Base-by-base conservation (phyloP, 495 filamentous ascomycete genomes). In the Rostrohypoxylon terebratum region DNA sequence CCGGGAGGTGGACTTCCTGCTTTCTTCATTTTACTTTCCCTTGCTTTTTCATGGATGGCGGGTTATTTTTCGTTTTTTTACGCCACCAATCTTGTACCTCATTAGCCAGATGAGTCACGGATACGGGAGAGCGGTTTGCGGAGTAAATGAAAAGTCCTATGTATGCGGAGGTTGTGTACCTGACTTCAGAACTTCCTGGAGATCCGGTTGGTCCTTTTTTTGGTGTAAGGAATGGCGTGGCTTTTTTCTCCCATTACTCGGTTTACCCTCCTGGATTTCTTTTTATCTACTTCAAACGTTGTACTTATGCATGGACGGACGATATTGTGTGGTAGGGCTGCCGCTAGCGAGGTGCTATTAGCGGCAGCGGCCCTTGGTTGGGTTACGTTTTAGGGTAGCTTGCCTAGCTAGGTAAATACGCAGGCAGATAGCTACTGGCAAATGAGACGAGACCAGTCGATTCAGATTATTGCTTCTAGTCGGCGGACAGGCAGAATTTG, bases 291-390 rank as follows among this genome's bases (percentile, higher is more conserved):
- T 25, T 7, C 18, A 25, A 20, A 50, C 21, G 47, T 50, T 50
- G 47, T 45, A 45, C 42, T 20, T 57, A 20, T 58, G 34, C 38
- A 59, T 4, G 50, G 20, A 55, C 20, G 61, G 36, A 55, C 13
- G 61, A 28, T 45, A 20, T 45, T 18, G 8, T 45, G 61, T 67
- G 57, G 65, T 68, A 68, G 65, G 64, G 38, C 50, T 45, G 42
- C 42, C 42, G 42, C 42, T 45, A 9, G 42, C 4, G 38, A 4
- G n/a, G 16, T 45, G 16, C 42, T 45, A 13, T 45, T 45, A 16
- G 42, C 42, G 42, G 42, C 42, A 45, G 42, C 42, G 18, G 16
- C 42, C 42, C 42, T 7, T 20, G 42, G 42, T 18, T 45, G 62
- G 55, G 13, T 44, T 55, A 20, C 60, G 51, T 38, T 54, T 44